Percentiles rank a stretch among this genome's conserved stretches.
Evolutionary conservation across 2,329 filamentous ascomycete species (phyloP).

Genomic region (Beauveria sp.): DNA sequence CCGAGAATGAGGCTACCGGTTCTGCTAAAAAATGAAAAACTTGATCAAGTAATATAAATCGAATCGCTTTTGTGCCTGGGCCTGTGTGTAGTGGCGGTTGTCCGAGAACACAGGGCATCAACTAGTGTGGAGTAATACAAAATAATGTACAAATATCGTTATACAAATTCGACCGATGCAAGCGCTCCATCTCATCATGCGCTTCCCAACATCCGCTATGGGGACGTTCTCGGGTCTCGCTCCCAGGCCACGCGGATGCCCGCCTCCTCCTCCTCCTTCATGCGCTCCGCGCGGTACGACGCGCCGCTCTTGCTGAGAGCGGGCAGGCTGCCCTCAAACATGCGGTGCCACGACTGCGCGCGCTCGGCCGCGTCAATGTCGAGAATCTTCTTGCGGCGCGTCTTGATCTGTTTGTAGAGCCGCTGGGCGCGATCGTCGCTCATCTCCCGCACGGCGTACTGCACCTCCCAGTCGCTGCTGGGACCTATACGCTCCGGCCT

Average conservation of each 20-base stretch:
- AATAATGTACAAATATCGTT: not conserved
- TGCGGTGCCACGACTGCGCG: conserved; percentile 36
- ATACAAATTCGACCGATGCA: not conserved
- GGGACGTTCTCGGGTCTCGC: conserved; percentile 14
- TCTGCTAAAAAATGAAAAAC: not conserved
- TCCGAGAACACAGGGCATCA: not conserved
- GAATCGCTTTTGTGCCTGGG: not conserved
- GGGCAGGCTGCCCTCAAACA: conserved; percentile 36
- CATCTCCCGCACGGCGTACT: conserved; percentile 69
- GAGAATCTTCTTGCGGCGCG: conserved; percentile 44
- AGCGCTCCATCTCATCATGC: not conserved
- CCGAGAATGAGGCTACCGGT: too few species aligned
- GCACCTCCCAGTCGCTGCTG: conserved; percentile 57
- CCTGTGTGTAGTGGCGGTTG: not conserved
- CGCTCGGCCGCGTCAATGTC: conserved; percentile 33
- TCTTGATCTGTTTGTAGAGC: conserved; percentile 50
- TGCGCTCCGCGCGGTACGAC: conserved; percentile 47
- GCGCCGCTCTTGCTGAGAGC: conserved; percentile 46
- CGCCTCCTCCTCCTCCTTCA: conserved; percentile 39
- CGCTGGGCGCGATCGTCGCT: conserved; percentile 31
- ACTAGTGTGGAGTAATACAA: conserved; percentile 3
- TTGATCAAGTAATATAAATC: not conserved
- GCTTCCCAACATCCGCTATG: not conserved
- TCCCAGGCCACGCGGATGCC: conserved; percentile 42
- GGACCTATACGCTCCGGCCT: conserved; percentile 47